Percentiles rank a stretch among this genome's conserved stretches.
Conservation (phyloP, 495 filamentous ascomycete species). For the Immersiella caudata region DNA sequence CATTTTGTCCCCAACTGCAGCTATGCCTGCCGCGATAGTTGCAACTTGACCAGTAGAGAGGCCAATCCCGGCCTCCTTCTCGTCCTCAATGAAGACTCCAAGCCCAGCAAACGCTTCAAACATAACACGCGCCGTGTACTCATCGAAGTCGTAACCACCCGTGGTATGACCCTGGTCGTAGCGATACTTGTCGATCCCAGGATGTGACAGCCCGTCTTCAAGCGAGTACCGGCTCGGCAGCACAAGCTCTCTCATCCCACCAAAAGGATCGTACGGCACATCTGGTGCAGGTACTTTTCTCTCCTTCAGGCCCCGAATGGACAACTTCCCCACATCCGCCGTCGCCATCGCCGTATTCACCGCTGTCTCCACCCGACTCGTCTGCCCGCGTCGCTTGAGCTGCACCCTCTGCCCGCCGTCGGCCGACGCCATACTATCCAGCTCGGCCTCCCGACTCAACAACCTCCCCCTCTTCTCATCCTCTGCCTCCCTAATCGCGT, state of each 20-base stretch:
- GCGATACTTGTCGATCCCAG: slow-evolving; percentile 54
- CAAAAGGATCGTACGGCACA: slow-evolving; percentile 87
- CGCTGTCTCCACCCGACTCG: slow-evolving; percentile 21
- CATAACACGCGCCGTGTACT: slow-evolving; percentile 78
- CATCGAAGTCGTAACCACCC: slow-evolving; percentile 79
- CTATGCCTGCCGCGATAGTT: slow-evolving; percentile 38
- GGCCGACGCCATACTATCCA: slow-evolving; percentile 52
- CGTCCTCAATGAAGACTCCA: slow-evolving; percentile 79
- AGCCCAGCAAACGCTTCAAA: slow-evolving; percentile 90
- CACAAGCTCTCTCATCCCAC: slow-evolving; percentile 66
- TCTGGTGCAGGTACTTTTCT: slow-evolving; percentile 42
- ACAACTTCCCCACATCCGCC: slow-evolving; percentile 48
- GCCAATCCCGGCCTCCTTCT: slow-evolving; percentile 53
- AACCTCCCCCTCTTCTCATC: slow-evolving; percentile 56
- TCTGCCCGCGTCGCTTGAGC: slow-evolving; percentile 66
- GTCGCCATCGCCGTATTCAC: slow-evolving; percentile 17
- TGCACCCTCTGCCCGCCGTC: slow-evolving; percentile 50
- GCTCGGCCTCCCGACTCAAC: slow-evolving; percentile 49
- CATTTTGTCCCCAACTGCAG: slow-evolving; percentile 47
- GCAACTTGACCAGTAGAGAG: slow-evolving; percentile 37
- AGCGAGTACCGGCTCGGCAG: slow-evolving; percentile 70
- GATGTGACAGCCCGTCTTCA: slow-evolving; percentile 59
- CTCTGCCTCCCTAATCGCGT: slow-evolving; percentile 61
- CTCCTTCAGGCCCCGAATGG: slow-evolving; percentile 78
- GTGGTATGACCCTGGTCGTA: slow-evolving; percentile 53